Percentiles rank a stretch among this genome's conserved stretches.
Evolutionary conservation across 1,284 basidiomycete genomes (phyloP).

Genomic region (Melampsora americana): DNA sequence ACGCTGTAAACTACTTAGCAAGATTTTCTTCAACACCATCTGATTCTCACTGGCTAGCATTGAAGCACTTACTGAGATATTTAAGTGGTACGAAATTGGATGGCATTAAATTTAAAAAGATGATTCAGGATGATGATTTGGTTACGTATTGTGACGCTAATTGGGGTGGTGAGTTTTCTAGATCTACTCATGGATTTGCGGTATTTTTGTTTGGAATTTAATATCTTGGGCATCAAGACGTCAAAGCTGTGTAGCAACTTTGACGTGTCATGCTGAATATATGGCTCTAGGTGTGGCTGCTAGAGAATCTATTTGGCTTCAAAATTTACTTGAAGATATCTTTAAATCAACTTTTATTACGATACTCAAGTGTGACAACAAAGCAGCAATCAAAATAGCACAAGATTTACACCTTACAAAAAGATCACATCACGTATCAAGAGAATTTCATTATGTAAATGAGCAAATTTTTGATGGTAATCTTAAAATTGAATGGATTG

Average conservation of each 20-base stretch:
- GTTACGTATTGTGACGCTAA: background rate
- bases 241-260: no score
- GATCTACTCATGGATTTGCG: no score
- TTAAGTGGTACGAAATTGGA: background rate
- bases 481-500: no score
- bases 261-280: no score
- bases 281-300: no score
- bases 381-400: background rate
- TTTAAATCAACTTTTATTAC: background rate
- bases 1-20: no score
- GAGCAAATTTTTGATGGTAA: background rate
- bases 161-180: no score
- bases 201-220: no score
- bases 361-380: background rate
- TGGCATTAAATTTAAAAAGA: background rate
- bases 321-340: no score
- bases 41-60: background rate
- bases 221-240: no score
- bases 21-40: no score
- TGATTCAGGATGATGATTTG: background rate
- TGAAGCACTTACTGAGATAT: constrained; percentile 1
- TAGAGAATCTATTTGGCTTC: no score
- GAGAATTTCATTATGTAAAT: background rate
- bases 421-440: background rate
- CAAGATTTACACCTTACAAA: background rate